Percentiles rank a stretch among this genome's conserved stretches.
Conservation (phyloP, 371 early-diverging fungal genomes). For the Mortierella sp. region DNA sequence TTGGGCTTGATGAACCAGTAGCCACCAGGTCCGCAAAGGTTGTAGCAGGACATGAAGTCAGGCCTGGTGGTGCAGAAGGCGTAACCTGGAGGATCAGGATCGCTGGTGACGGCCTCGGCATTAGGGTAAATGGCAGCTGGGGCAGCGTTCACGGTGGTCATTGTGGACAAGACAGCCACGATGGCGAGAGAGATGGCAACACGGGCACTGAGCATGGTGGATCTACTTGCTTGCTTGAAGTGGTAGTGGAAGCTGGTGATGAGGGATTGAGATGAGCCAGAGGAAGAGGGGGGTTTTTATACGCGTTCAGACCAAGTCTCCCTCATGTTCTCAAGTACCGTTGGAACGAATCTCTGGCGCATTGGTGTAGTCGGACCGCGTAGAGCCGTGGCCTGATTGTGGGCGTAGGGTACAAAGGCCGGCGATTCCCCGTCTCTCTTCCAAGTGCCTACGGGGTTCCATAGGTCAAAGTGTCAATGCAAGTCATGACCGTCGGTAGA, state of each 20-base stretch:
- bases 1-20: constrained; percentile 5
- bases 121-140: neutral
- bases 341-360: too few relatives aligned
- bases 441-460: too few relatives aligned
- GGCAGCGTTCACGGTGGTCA: neutral
- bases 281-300: neutral
- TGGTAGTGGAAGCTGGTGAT: neutral
- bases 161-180: neutral
- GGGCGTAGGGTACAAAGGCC: too few relatives aligned
- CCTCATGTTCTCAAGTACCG: too few relatives aligned
- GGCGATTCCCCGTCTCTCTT: too few relatives aligned
- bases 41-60: neutral
- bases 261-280: neutral
- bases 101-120: neutral
- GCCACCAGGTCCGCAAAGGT: neutral
- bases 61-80: neutral
- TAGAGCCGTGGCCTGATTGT: too few relatives aligned
- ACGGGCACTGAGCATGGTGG: neutral
- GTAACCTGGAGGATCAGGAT: neutral
- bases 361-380: too few relatives aligned
- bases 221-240: neutral
- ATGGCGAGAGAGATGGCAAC: neutral
- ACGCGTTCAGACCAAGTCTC: too few relatives aligned
- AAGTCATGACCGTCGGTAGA: too few relatives aligned
- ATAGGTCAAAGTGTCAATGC: too few relatives aligned